Percentiles rank a stretch among this genome's conserved stretches.
Evolutionary conservation across 1,284 basidiomycete species (phyloP).

Genomic region (Pyrrhoderma lamaoense): DNA sequence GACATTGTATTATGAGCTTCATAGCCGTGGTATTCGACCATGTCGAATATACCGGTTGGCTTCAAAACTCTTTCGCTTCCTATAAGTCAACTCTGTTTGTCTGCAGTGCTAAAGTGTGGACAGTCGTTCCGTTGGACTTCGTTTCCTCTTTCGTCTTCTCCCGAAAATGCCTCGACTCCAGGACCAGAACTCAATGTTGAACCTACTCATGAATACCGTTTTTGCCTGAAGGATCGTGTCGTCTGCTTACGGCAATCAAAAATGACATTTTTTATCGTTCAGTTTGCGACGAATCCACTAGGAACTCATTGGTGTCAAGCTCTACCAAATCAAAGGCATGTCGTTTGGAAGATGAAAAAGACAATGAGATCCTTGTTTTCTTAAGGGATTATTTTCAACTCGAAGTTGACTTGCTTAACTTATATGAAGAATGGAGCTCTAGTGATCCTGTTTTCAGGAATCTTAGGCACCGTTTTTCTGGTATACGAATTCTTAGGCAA

Average conservation of each 20-base stretch:
- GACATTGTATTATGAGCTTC: too few species aligned
- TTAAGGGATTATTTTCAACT: conserved; percentile 89
- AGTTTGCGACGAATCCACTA: conserved; percentile 44
- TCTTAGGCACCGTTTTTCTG: conserved; percentile 54
- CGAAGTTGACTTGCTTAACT: conserved; percentile 59
- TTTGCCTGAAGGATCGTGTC: conserved; percentile 73
- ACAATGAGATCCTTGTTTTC: conserved; percentile 68
- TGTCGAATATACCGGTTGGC: conserved; percentile 27
- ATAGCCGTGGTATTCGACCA: too few species aligned
- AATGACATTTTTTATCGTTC: conserved; percentile 68
- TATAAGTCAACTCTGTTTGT: conserved; percentile 58
- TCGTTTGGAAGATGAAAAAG: conserved; percentile 21
- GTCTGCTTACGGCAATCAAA: conserved; percentile 73
- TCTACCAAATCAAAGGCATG: background rate
- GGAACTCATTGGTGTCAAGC: background rate
- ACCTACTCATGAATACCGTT: conserved; percentile 56
- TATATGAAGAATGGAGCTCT: conserved; percentile 76
- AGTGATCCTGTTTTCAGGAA: conserved; percentile 72
- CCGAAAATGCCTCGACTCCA: conserved; percentile 3
- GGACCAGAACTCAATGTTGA: background rate
- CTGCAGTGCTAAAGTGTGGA: conserved; percentile 69
- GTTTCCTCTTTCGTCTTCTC: conserved; percentile 32
- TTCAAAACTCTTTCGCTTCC: conserved; percentile 56
- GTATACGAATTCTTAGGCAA: conserved; percentile 78
- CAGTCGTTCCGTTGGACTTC: conserved; percentile 76